Percentiles rank a stretch among this genome's conserved stretches.
Evolutionary conservation across 345 rosid genomes (phyloP).

Genomic region (Rhizophora mangle): DNA sequence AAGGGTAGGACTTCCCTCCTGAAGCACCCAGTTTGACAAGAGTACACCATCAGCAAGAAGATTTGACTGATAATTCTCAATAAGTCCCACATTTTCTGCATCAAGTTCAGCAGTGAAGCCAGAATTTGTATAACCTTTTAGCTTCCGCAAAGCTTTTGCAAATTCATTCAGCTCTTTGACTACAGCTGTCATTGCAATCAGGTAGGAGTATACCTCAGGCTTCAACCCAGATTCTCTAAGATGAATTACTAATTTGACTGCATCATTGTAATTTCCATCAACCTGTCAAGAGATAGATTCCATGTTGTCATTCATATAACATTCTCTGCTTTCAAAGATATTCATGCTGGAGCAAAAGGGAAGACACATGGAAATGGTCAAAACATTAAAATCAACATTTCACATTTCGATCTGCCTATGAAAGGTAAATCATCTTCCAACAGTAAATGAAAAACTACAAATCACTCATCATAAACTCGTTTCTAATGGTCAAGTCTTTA

Average conservation of each 20-base stretch:
- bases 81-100: constrained; percentile 42
- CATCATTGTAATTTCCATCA: constrained; percentile 75
- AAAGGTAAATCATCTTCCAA: too few species aligned
- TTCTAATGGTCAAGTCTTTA: too few species aligned
- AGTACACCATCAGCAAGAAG: constrained; percentile 59
- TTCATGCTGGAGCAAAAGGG: not conserved
- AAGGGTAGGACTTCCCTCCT: constrained; percentile 58
- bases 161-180: constrained; percentile 73
- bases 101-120: constrained; percentile 62
- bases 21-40: constrained; percentile 67
- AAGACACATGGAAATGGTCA: too few species aligned
- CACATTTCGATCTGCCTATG: too few species aligned
- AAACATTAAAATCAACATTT: too few species aligned
- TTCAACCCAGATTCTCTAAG: constrained; percentile 68
- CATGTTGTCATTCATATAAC: not conserved
- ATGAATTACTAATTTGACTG: constrained; percentile 58
- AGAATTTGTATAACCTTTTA: constrained; percentile 56
- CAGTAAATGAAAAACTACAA: too few species aligned
- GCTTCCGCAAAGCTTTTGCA: constrained; percentile 65
- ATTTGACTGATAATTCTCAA: constrained; percentile 67
- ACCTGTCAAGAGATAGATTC: constrained; percentile 34
- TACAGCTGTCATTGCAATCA: constrained; percentile 20
- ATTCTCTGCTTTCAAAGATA: not conserved
- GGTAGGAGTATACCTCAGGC: constrained; percentile 82
- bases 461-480: too few species aligned